Evolutionary conservation across 495 filamentous ascomycete species (phyloP), one percentile per base, ranked within the genome.

Genomic region (Filosporella fistucella): DNA sequence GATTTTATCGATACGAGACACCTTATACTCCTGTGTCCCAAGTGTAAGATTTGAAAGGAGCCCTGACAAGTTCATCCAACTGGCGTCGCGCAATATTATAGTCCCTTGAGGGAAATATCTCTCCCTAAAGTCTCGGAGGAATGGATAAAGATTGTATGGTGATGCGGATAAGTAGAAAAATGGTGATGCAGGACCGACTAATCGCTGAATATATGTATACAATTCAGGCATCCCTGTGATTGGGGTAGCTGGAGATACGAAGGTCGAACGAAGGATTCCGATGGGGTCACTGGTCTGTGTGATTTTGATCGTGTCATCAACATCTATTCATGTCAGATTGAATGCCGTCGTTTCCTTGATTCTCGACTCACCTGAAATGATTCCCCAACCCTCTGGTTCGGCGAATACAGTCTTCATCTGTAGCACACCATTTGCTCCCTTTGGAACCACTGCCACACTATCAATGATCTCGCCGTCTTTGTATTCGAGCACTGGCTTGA

Each of bases 151-250:
- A 52, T 95, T 96, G 70, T 96, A 95, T 1, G 91, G 91, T 2
- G 89, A 95, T 1, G 91, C 91, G 4, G 88, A 94, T 40, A 97
- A 78, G 66, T 97, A 97, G 66, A 93, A 95, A 77, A 84, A 96
- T 1, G 87, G 75, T 9, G 91, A 84, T 2, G 67, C 61, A 3
- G 73, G 47, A 3, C 85, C 72, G 18, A 72, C 54, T 43, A 75
- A 54, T 10, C 66, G 61, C 39, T 81, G 68, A 22, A 93, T 71
- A 44, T 80, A 67, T 17, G 57, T 55, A 65, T 97, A 97, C 2
- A 96, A 69, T 57, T 88, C 80, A 0, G 89, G 86, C 89, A 96
- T 96, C 21, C 85, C 89, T 0, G 68, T 45, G 13, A 91, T 80
- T 2, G 88, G 80, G 39, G 75, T 65, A 0, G 88, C 84, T 16